These are phyloP conservation scores for Talinum fruticosum DNA, from an alignment of 148 eudicot species.

Conservation along the genomic window DNA sequence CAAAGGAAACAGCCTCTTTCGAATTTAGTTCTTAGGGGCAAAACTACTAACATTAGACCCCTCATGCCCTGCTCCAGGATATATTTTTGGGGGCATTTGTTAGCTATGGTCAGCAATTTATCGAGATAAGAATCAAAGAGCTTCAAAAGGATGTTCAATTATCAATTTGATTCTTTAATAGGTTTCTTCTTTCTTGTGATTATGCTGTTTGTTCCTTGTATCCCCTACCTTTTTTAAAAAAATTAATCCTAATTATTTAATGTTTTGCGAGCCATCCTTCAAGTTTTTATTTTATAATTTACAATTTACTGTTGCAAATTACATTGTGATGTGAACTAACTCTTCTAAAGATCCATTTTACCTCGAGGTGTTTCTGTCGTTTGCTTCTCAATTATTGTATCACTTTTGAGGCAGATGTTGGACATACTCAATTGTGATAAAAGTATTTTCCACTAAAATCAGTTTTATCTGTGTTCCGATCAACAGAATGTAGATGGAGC, in stretches of 20 bases:
- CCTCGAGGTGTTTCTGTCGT: not conserved
- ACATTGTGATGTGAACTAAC: not conserved
- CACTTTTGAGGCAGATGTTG: not conserved
- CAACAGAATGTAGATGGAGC: conserved; percentile 85
- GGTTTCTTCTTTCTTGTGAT: not conserved
- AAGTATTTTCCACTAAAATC: not conserved
- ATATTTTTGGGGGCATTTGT: not conserved
- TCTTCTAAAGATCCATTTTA: not conserved
- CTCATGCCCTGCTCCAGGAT: not conserved
- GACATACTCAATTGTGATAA: not conserved
- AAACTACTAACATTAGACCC: not conserved
- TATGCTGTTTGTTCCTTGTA: not conserved
- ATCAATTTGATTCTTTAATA: not conserved
- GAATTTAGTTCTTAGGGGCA: not conserved
- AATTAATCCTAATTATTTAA: not conserved
- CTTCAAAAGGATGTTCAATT: not conserved
- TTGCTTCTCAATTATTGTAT: not conserved
- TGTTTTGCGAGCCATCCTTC: not conserved
- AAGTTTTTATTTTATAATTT: not conserved
- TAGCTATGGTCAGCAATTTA: not conserved
- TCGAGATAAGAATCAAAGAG: not conserved
- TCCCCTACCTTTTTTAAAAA: not conserved
- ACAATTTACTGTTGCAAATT: no score
- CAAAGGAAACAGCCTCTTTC: not conserved
- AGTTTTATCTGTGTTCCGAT: not conserved